Evolutionary conservation across 495 filamentous ascomycete genomes (phyloP), one percentile per base, ranked within the genome.

Genomic region (Tuber indicum): DNA sequence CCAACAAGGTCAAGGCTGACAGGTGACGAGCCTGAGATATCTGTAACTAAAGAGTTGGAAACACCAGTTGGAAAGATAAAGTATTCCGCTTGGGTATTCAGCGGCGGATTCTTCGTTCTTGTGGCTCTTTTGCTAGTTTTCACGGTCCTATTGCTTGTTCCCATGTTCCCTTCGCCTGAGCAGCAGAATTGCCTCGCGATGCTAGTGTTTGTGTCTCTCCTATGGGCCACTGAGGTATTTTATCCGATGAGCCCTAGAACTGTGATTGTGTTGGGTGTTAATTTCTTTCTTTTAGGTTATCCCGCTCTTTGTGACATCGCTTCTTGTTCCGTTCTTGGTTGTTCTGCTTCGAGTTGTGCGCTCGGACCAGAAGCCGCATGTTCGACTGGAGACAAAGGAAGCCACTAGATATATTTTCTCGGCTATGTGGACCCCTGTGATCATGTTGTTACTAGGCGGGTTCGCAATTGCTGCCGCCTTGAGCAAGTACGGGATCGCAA

Each of bases 361-460:
- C 72, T 89, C 90, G 32, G 92, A 94, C 45, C 87, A 89, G 9
- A 89, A 89, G 81, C 91, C 91, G 0, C 86, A 94, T 80, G 79
- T 85, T 44, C 90, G 95, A 45, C 86, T 98, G 23, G 87, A 87
- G 39, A 88, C 93, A 1, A 92, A 92, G 79, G 87, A 89, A 42
- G 94, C 96, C 8, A 91, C 94, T 0, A 87, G 87, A 73, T 93
- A 91, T 82, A 90, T 97, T 49, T 98, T 98, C 81, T 86, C 93
- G 44, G 91, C 96, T 32, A 99, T 99, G 96, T 99, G 96, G 96
- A 98, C 94, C 16, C 94, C 96, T 0, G 96, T 98, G 46, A 99
- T 99, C 78, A 98, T 98, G 96, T 89, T 99, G 19, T 89, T 99
- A 36, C 90, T 99, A 32, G 96, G 96, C 79, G 96, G 96, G 14